Evolutionary conservation across 805 yeast genomes (phyloP).

Genomic region (Cyberlindnera mycetangii): DNA sequence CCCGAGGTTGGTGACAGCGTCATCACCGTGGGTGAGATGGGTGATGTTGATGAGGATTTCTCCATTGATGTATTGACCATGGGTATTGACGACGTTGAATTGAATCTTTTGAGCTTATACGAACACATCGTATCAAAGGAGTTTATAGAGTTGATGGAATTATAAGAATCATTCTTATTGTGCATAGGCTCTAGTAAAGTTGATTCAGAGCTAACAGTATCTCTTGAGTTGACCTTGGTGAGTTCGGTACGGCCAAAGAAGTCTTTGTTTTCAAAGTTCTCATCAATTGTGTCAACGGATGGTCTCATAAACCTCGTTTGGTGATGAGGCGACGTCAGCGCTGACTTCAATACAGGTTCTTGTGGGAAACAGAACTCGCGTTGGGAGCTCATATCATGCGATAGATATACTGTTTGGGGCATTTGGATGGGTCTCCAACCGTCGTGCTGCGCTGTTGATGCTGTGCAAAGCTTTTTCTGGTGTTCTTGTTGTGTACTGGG

Average conservation of each 20-base stretch:
- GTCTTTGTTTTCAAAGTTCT: conserved; percentile 5
- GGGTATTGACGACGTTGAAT: conserved; percentile 20
- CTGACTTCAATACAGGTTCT: neutral
- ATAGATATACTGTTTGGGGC: neutral
- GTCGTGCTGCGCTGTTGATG: too few relatives aligned
- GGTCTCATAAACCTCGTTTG: conserved; percentile 3
- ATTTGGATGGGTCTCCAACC: too few relatives aligned
- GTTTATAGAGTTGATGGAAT: conserved; percentile 19
- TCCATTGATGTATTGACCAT: conserved; percentile 1
- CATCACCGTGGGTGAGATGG: conserved; percentile 8
- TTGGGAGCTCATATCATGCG: conserved; percentile 3
- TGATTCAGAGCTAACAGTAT: conserved; percentile 10
- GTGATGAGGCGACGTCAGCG: neutral
- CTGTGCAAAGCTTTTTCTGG: too few relatives aligned
- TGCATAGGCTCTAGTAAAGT: conserved; percentile 18
- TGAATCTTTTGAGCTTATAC: conserved; percentile 18
- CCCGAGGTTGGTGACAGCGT: conserved; percentile 7
- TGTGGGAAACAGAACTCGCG: conserved; percentile 8
- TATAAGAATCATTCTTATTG: conserved; percentile 18
- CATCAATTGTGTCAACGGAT: conserved; percentile 11
- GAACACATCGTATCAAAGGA: conserved; percentile 21
- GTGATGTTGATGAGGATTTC: conserved; percentile 2
- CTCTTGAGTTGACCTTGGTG: conserved; percentile 13
- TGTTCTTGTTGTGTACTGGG: too few relatives aligned
- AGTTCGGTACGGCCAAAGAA: conserved; percentile 4